These are phyloP conservation scores for Macrolepiota albuminosa DNA, from an alignment of 768 basidiomycete genomes.

Conservation along the genomic window DNA sequence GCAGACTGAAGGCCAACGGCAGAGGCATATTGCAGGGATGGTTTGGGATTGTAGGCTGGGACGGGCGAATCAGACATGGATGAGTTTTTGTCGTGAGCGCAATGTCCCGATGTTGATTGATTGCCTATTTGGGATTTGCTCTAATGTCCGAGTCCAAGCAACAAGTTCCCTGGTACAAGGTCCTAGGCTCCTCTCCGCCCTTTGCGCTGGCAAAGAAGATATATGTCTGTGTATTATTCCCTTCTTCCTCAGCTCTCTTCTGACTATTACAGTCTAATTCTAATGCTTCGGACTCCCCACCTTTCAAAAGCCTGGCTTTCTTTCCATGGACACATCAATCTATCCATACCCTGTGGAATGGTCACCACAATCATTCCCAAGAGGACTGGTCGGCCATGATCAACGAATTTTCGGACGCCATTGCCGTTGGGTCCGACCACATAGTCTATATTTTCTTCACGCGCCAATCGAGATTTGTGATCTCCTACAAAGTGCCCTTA, in stretches of 20 bases:
- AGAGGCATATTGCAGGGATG: slow-evolving; percentile 51
- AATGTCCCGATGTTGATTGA: slow-evolving; percentile 13
- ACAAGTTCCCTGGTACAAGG: slow-evolving; percentile 32
- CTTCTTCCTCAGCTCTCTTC: neutral
- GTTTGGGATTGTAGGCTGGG: slow-evolving; percentile 42
- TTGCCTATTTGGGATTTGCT: slow-evolving; percentile 26
- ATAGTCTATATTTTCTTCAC: slow-evolving; percentile 34
- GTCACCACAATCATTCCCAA: slow-evolving; percentile 24
- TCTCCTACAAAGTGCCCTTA: slow-evolving; percentile 32
- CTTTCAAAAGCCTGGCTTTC: slow-evolving; percentile 37
- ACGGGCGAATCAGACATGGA: slow-evolving; percentile 30
- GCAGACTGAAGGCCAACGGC: slow-evolving; percentile 60
- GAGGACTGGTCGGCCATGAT: slow-evolving; percentile 43
- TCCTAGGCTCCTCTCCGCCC: slow-evolving; percentile 26
- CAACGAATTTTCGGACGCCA: slow-evolving; percentile 43
- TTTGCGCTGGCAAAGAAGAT: slow-evolving; percentile 39
- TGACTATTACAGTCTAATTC: slow-evolving; percentile 23
- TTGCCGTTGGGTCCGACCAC: slow-evolving; percentile 41
- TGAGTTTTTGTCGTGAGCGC: slow-evolving; percentile 20
- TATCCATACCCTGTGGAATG: slow-evolving; percentile 35
- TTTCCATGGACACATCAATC: slow-evolving; percentile 44
- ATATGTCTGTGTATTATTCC: slow-evolving; percentile 33
- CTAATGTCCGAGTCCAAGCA: slow-evolving; percentile 5
- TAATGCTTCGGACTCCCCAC: slow-evolving; percentile 20
- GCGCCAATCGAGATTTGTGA: slow-evolving; percentile 23